Evolutionary conservation across 1,284 basidiomycete species (phyloP).

Genomic region (Mycena sp.): DNA sequence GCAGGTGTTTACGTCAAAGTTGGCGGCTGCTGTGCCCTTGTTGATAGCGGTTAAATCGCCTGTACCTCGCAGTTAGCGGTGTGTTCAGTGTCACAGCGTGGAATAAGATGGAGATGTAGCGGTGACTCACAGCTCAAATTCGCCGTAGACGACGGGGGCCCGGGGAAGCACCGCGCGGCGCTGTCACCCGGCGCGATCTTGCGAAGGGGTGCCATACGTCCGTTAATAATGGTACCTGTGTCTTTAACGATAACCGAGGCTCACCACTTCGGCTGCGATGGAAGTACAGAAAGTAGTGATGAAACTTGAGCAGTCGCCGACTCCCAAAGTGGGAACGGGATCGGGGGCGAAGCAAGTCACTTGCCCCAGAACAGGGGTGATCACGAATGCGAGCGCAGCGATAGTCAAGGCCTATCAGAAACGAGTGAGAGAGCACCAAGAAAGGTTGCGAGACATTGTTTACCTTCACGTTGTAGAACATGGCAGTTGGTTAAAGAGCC

Average conservation of each 20-base stretch:
- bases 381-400: slow-evolving; percentile 4
- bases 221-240: slow-evolving; percentile 1
- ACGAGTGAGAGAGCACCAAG: not conserved
- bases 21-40: not conserved
- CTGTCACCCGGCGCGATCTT: not conserved
- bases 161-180: slow-evolving; percentile 5
- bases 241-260: not conserved
- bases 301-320: slow-evolving; percentile 1
- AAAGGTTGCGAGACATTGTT: not conserved
- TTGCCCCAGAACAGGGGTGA: not conserved
- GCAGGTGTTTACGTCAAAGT: not conserved
- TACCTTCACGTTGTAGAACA: slow-evolving; percentile 6
- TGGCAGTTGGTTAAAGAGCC: not conserved
- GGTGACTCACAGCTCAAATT: slow-evolving; percentile 13
- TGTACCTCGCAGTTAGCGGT: not conserved
- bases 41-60: slow-evolving; percentile 7
- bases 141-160: not conserved
- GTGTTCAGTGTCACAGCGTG: not conserved
- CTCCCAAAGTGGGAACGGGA: not conserved
- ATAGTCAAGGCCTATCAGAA: not conserved
- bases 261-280: not conserved
- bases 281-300: slow-evolving; percentile 14
- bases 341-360: not conserved
- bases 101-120: too few species aligned
- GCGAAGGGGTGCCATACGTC: not conserved